A percentile compares a stretch with the other conserved stretches of the same genome.
phyloP scores from a whole-genome alignment of 2,329 filamentous ascomycete genomes.

The Colletotrichum horii region DNA sequence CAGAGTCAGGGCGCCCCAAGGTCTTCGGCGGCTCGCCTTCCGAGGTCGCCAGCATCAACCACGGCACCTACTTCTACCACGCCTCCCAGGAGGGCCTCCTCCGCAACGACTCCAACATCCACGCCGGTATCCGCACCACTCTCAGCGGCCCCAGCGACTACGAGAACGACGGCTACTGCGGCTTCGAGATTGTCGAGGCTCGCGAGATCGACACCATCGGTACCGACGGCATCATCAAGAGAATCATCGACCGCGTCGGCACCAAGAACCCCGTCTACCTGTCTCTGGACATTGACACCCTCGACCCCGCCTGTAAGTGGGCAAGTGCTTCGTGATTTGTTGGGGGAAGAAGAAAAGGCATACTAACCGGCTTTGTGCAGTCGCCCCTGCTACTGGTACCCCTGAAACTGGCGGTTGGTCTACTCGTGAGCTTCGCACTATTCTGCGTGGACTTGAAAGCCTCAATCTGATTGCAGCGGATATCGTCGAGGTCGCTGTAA shows the following conservation, averaged over 20 bases:
- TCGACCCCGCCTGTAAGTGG: conserved; percentile 74
- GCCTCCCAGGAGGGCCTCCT: conserved; percentile 79
- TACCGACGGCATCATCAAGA: conserved; percentile 76
- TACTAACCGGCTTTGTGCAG: conserved; percentile 32
- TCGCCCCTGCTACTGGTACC: conserved; percentile 76
- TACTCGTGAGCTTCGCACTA: conserved; percentile 74
- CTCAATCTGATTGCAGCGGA: conserved; percentile 74
- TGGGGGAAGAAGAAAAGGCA: background rate
- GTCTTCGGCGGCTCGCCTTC: conserved; percentile 85
- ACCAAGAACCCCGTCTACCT: conserved; percentile 79
- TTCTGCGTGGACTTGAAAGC: conserved; percentile 71
- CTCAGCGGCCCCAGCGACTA: conserved; percentile 81
- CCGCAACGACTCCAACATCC: conserved; percentile 83
- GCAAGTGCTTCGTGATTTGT: background rate
- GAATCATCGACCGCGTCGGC: conserved; percentile 77
- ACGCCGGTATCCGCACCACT: conserved; percentile 86
- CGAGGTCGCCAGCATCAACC: conserved; percentile 79
- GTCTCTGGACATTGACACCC: conserved; percentile 85
- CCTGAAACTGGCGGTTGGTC: conserved; percentile 80
- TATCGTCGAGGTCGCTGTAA: conserved; percentile 72
- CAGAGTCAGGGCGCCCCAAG: conserved; percentile 76
- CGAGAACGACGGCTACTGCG: conserved; percentile 84
- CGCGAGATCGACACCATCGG: conserved; percentile 57
- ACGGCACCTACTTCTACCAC: conserved; percentile 90
- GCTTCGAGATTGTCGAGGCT: conserved; percentile 83